A percentile compares a stretch with the other conserved stretches of the same genome.
Conservation (phyloP, 257 asterid genomes). For the Lycium ferocissimum region DNA sequence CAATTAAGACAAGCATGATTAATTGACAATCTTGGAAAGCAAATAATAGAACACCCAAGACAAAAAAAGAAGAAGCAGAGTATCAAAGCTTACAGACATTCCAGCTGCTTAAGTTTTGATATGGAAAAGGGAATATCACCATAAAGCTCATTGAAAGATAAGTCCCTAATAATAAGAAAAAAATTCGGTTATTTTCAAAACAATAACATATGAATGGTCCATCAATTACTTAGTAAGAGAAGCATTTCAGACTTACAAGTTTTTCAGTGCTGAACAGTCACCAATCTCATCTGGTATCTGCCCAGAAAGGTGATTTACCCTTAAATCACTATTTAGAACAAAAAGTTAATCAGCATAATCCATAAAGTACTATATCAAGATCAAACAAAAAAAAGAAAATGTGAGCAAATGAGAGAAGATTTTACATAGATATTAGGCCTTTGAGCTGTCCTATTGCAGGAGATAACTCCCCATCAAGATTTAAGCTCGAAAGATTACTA, state of each 20-base stretch:
- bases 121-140: conserved; percentile 96
- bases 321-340: conserved; percentile 59
- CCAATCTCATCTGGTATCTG: conserved; percentile 99
- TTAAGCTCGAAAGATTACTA: conserved; percentile 89
- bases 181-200: too few species aligned
- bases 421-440: conserved; percentile 71
- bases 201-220: background rate
- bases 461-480: conserved; percentile 94
- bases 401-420: background rate
- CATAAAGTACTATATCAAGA: background rate
- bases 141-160: conserved; percentile 82
- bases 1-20: background rate
- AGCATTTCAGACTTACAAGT: conserved; percentile 55
- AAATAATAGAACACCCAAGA: background rate
- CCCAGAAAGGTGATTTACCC: conserved; percentile 78
- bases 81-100: conserved; percentile 57
- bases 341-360: background rate
- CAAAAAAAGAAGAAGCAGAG: background rate
- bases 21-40: background rate
- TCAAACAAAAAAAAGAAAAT: background rate
- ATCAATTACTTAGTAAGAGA: background rate
- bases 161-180: conserved; percentile 57
- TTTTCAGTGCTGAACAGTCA: conserved; percentile 75
- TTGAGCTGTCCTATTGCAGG: conserved; percentile 89
- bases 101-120: conserved; percentile 93